Evolutionary conservation across 257 asterid species (phyloP), one percentile per base, ranked within the genome.

Genomic region (Fraxinus anomala): DNA sequence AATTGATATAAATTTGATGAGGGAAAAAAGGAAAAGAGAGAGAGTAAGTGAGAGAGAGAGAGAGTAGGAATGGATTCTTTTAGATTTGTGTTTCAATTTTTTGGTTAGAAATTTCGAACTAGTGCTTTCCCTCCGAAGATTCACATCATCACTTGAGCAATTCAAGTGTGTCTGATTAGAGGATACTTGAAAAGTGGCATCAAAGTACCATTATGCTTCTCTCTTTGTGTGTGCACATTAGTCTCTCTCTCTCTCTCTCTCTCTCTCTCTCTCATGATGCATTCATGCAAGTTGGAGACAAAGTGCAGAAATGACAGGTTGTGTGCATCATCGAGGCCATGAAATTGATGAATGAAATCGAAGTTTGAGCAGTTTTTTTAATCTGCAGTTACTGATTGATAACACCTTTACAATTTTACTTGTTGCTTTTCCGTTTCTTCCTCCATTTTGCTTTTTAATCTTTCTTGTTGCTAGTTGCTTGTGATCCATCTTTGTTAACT

Each of bases 331-430:
- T 92, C 71, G 97, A 94, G 81, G 97, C 98, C 76, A 94, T 94
- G 98, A 94, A 94, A 83, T 85, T 94, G 94, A 92, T 94, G 98
- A 94, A 94, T 76, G 98, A 94, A 85, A 94, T 94, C 31, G 97
- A 94, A 87, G 98, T 94, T 26, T 26, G 84, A 92, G 91, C 80
- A 17, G 72, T 54, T 21, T 8, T 66, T 71, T 66, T 73, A 51
- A 54, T 54, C 24, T 54, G 70, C 79, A 77, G 77, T 74, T 65
- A 37, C 31, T 34, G 23, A 47, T 70, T 12, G 71, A 76, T 78
- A 42, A 67, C 75, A 68, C 74, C 79, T 34, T 82, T 47, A 44
- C 73, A 42, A 70, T 47, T 63, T 75, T 61, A 72, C 36, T 68
- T 49, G 34, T 78, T 40, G 24, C 26, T 63, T 72, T 78, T 56